A percentile compares a stretch with the other conserved stretches of the same genome.
phyloP scores from a whole-genome alignment of 2,329 filamentous ascomycete species.

The Cercospora beticola region DNA sequence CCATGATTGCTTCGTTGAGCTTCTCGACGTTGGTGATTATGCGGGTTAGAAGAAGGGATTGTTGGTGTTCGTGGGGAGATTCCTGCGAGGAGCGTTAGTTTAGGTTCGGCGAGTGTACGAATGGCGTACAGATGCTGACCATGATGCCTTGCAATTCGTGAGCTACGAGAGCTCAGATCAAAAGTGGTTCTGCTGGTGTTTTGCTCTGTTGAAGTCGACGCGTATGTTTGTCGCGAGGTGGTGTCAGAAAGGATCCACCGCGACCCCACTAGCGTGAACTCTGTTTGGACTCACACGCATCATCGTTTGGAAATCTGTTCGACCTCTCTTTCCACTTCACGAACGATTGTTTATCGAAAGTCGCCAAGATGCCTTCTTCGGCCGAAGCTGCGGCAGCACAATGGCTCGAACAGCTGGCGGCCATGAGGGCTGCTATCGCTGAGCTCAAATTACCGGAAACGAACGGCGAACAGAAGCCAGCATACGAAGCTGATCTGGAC shows the following conservation, averaged over 20 bases:
- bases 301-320: background rate
- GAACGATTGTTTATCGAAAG: background rate
- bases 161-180: background rate
- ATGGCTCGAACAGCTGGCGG: slow-evolving; percentile 82
- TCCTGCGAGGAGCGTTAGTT: slow-evolving; percentile 56
- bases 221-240: background rate
- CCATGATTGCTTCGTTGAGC: slow-evolving; percentile 88
- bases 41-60: slow-evolving; percentile 85
- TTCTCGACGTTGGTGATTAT: slow-evolving; percentile 99
- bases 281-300: slow-evolving; percentile 12
- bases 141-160: background rate
- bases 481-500: slow-evolving; percentile 38
- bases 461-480: slow-evolving; percentile 45
- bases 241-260: background rate
- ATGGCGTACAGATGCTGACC: background rate
- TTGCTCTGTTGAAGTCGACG: background rate
- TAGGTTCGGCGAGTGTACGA: background rate
- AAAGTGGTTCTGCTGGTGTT: background rate
- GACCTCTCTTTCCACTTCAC: background rate
- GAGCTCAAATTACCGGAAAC: slow-evolving; percentile 60
- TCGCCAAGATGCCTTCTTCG: slow-evolving; percentile 21
- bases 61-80: slow-evolving; percentile 95
- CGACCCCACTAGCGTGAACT: background rate
- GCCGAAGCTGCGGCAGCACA: slow-evolving; percentile 24
- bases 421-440: slow-evolving; percentile 83